phyloP scores from a whole-genome alignment of 805 yeast genomes.

The Hanseniaspora occidentalis region DNA sequence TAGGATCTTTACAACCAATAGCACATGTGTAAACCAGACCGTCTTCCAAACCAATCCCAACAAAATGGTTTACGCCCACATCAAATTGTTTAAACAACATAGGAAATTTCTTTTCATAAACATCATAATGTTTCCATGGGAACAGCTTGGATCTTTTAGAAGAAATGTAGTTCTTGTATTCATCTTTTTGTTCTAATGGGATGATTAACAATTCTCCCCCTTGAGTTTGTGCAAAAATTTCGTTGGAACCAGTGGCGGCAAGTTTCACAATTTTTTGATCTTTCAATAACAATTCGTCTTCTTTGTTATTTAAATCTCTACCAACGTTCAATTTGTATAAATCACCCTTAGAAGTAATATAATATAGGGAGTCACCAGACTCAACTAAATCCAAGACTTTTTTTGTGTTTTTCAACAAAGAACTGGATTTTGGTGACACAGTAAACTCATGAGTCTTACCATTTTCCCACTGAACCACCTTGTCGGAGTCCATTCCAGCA shows the following conservation, averaged over 20 bases:
- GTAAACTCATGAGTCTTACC: background rate
- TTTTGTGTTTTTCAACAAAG: constrained; percentile 27
- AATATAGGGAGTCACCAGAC: constrained; percentile 27
- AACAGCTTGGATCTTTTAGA: constrained; percentile 12
- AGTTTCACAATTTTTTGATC: constrained; percentile 35
- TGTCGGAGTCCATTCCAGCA: background rate
- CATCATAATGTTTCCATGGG: constrained; percentile 16
- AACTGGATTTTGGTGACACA: no score
- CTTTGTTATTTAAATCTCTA: constrained; percentile 17
- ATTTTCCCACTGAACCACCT: constrained; percentile 6
- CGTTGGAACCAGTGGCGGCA: constrained; percentile 37
- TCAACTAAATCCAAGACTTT: constrained; percentile 35
- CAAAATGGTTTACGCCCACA: constrained; percentile 57
- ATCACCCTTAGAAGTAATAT: constrained; percentile 58
- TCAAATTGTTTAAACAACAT: constrained; percentile 33
- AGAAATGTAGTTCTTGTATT: constrained; percentile 1
- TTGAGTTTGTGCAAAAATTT: background rate
- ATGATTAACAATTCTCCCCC: constrained; percentile 24
- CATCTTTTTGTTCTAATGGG: constrained; percentile 18
- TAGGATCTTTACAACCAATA: constrained; percentile 33
- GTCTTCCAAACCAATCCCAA: constrained; percentile 48
- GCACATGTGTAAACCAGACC: constrained; percentile 44
- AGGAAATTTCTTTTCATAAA: constrained; percentile 14
- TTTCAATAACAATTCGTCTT: constrained; percentile 28
- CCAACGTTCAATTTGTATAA: constrained; percentile 54